Evolutionary conservation across 1,284 basidiomycete genomes (phyloP).

Genomic region (Erythrobasidium hasegawianum): DNA sequence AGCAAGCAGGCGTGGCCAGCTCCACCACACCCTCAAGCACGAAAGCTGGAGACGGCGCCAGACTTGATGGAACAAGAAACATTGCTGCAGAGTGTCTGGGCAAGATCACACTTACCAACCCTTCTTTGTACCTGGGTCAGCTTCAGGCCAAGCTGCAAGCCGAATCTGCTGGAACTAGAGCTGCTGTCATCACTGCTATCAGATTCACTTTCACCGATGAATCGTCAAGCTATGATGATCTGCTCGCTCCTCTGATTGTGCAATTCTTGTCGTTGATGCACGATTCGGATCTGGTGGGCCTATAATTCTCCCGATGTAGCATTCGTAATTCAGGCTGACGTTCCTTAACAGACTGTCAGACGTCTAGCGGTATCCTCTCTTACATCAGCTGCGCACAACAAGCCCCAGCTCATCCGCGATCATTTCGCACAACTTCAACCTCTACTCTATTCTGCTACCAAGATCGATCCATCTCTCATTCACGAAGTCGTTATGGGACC

Average conservation of each 20-base stretch:
- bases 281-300: constrained; percentile 73
- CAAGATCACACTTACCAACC: constrained; percentile 85
- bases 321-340: constrained; percentile 13
- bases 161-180: constrained; percentile 63
- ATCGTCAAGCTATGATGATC: constrained; percentile 75
- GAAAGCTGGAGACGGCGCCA: constrained; percentile 29
- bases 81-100: constrained; percentile 95
- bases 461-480: constrained; percentile 74
- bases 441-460: constrained; percentile 77
- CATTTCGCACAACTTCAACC: constrained; percentile 74
- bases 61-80: constrained; percentile 75
- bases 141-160: constrained; percentile 65
- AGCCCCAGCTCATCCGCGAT: constrained; percentile 83
- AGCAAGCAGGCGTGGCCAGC: constrained; percentile 7
- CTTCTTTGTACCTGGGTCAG: constrained; percentile 80
- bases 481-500: constrained; percentile 92
- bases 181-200: constrained; percentile 83
- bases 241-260: constrained; percentile 76
- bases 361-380: constrained; percentile 79
- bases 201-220: constrained; percentile 93
- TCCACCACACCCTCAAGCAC: constrained; percentile 8
- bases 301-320: background rate
- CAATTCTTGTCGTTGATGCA: constrained; percentile 85
- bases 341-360: constrained; percentile 65
- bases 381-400: constrained; percentile 91